These are phyloP conservation scores for Lagerstroemia fauriei DNA, from an alignment of 441 rosid species.

Conservation along the genomic window DNA sequence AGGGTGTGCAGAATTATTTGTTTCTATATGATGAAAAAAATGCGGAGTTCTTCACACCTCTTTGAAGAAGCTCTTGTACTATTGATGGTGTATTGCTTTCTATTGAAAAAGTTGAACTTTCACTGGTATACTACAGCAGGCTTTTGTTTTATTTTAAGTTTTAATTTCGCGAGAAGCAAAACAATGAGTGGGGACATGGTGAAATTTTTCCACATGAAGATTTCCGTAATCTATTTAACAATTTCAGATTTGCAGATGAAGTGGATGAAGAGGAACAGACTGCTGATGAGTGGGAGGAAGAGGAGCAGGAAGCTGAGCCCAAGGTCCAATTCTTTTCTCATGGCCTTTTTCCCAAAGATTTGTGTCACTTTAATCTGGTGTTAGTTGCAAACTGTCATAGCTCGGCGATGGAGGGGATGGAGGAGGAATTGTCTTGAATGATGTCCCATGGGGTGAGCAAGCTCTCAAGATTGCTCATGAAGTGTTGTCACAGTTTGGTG, in stretches of 20 bases:
- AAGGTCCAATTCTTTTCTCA: conserved; percentile 34
- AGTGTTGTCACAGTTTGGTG: conserved; percentile 48
- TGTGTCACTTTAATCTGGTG: not conserved
- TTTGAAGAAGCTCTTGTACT: not conserved
- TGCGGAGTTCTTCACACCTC: too few species aligned
- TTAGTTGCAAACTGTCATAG: conserved; percentile 36
- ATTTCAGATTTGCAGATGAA: conserved; percentile 44
- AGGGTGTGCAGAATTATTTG: not conserved
- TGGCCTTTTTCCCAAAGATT: not conserved
- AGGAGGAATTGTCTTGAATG: conserved; percentile 75
- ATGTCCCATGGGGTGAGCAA: conserved; percentile 72
- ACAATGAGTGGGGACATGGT: not conserved
- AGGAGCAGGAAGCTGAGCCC: conserved; percentile 64
- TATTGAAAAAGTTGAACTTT: not conserved
- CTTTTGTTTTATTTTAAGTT: not conserved
- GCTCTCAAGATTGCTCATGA: conserved; percentile 65
- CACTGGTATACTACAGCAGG: not conserved
- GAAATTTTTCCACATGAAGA: not conserved
- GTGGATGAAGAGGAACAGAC: conserved; percentile 50
- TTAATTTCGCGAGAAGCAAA: not conserved
- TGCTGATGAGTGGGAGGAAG: conserved; percentile 74
- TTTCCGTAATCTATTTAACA: not conserved
- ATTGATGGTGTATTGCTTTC: not conserved
- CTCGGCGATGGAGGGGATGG: conserved; percentile 87
- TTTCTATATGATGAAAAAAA: too few species aligned